Base-by-base conservation (phyloP, 768 basidiomycete genomes). In the Tubosaeta sp. region DNA sequence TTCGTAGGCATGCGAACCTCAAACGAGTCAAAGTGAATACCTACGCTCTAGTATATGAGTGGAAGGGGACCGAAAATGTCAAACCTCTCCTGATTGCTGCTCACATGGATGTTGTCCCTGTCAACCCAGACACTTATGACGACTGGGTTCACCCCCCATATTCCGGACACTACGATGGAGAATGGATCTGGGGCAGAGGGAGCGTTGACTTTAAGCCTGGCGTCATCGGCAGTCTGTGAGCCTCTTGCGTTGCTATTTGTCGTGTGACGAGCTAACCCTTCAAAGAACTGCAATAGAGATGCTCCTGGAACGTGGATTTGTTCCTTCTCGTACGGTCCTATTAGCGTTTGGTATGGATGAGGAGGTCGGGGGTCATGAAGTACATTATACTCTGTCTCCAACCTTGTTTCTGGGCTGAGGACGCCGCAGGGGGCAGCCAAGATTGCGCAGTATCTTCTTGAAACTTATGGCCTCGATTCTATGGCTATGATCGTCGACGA, bases 401-500 rank as follows among this genome's bases (percentile, higher is more conserved):
- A n/a, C n/a, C n/a, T n/a, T 19, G 12, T 9, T 40, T 21, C 14
- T 31, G 12, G 25, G n/a, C 48, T 53, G 22, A 55, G 34, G 2
- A 14, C 3, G 19, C 22, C 27, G 3, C 49, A 78, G 73, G 78
- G 78, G 7, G 79, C 81, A 0, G 49, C 54, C 0, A 50, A 59
- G 4, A 69, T 83, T 14, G 69, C 69, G 0, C 29, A 62, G 5
- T 64, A 71, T 39, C 65, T 84, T 18, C 58, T 72, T 4, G 51
- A 69, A 14, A 69, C 64, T 0, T 80, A 77, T 56, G 82, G 81
- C 16, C 48, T 65, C 14, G 58, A 81, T 58, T 69, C 74, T 5
- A 69, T 83, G 45, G 67, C 78, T 1, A 67, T 84, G 58, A 59
- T 83, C 16, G 71, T 84, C 12, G 83, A 84, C 51, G 83, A 84